Evolutionary conservation across 1,284 basidiomycete genomes (phyloP).

Genomic region (Inonotus hispidus): DNA sequence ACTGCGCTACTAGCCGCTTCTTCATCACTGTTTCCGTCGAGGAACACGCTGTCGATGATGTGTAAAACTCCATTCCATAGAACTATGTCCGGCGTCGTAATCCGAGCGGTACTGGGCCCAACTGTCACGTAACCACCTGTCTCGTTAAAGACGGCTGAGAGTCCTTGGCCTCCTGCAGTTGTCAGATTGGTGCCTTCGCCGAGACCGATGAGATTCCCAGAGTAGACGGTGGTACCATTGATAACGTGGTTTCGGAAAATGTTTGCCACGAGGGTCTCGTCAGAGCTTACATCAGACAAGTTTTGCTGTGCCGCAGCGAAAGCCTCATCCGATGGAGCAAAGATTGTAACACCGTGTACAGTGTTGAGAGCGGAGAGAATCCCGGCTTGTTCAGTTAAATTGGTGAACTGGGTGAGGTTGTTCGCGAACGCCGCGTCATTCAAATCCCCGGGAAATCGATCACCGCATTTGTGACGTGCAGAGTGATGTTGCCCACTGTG

Average conservation of each 20-base stretch:
- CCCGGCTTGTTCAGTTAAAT: slow-evolving; percentile 31
- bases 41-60: slow-evolving; percentile 58
- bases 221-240: slow-evolving; percentile 67
- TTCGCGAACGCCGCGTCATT: slow-evolving; percentile 35
- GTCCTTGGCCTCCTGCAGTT: slow-evolving; percentile 56
- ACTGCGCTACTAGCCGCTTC: slow-evolving; percentile 49
- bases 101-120: slow-evolving; percentile 48
- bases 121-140: slow-evolving; percentile 58
- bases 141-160: slow-evolving; percentile 50
- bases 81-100: slow-evolving; percentile 61
- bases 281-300: slow-evolving; percentile 36
- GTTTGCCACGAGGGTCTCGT: slow-evolving; percentile 40
- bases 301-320: slow-evolving; percentile 34
- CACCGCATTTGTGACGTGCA: slow-evolving; percentile 48
- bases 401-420: slow-evolving; percentile 35
- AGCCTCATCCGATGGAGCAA: slow-evolving; percentile 57
- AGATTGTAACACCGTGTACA: slow-evolving; percentile 61
- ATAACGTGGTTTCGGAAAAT: slow-evolving; percentile 64
- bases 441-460: slow-evolving; percentile 49
- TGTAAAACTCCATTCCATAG: slow-evolving; percentile 71
- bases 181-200: slow-evolving; percentile 33
- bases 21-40: slow-evolving; percentile 46
- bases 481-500: slow-evolving; percentile 41
- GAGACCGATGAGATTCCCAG: slow-evolving; percentile 38
- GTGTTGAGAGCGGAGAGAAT: slow-evolving; percentile 37